These are phyloP conservation scores for Phytopythium boreale DNA, from an alignment of 352 stramenopile genomes.

Conservation along the genomic window DNA sequence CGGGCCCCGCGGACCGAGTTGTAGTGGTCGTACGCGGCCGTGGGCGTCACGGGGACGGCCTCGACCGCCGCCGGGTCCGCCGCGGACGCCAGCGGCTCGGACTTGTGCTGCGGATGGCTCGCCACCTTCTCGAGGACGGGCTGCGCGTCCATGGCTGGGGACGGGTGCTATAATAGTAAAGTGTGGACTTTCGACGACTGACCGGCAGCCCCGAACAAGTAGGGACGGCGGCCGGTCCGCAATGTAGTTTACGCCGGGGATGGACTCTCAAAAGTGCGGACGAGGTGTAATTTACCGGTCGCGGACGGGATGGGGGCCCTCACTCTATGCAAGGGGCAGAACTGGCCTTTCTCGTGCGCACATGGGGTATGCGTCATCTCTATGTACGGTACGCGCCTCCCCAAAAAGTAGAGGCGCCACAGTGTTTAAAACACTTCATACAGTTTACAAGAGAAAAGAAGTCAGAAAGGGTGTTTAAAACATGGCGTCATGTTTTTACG, in stretches of 20 bases:
- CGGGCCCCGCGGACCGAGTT: background rate
- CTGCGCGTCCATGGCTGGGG: slow-evolving; percentile 2
- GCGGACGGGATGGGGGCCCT: too few species aligned
- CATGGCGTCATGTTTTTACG: background rate
- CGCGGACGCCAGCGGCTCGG: background rate
- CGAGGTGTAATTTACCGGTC: too few species aligned
- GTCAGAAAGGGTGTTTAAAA: background rate
- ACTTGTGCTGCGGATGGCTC: background rate
- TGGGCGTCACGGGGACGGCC: too few species aligned
- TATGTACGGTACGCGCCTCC: background rate
- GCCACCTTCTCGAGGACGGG: background rate
- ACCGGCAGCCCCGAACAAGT: too few species aligned
- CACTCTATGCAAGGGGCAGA: background rate
- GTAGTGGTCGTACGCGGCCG: background rate
- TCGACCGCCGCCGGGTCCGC: background rate
- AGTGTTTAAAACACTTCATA: background rate
- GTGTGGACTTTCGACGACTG: background rate
- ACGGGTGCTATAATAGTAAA: background rate
- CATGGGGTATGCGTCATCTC: background rate
- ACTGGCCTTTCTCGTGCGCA: background rate
- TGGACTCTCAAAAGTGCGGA: too few species aligned
- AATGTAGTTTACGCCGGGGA: too few species aligned
- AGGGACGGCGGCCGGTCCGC: too few species aligned
- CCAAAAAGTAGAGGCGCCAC: background rate
- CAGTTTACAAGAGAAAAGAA: background rate